phyloP scores from a whole-genome alignment of 2,329 filamentous ascomycete species.

The Claviceps fusiformis region DNA sequence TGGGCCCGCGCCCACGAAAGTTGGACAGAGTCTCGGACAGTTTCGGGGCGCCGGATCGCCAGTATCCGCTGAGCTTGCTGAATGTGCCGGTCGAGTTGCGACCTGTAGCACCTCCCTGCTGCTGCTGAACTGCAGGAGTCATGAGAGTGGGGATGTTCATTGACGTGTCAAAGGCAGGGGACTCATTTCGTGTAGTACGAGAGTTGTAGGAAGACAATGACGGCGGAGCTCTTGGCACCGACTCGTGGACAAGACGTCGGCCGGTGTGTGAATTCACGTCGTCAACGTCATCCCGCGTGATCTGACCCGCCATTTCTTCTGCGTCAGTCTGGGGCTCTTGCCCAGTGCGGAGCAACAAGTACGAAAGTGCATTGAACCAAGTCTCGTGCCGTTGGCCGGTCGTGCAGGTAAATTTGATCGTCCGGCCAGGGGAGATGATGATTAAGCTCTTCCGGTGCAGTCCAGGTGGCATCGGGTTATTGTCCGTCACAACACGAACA shows the following conservation, averaged over 20 bases:
- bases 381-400: constrained; percentile 93
- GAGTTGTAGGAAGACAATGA: constrained; percentile 76
- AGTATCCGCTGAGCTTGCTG: constrained; percentile 47
- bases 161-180: constrained; percentile 37
- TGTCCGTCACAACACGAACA: constrained; percentile 80
- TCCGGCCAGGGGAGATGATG: constrained; percentile 75
- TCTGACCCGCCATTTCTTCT: constrained; percentile 42
- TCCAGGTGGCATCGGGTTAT: constrained; percentile 89
- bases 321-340: constrained; percentile 48
- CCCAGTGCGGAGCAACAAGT: constrained; percentile 68
- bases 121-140: constrained; percentile 29
- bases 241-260: constrained; percentile 19
- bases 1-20: constrained; percentile 36
- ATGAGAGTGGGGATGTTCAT: constrained; percentile 44
- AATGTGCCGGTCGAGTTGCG: constrained; percentile 33
- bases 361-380: constrained; percentile 95
- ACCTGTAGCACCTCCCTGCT: constrained; percentile 11
- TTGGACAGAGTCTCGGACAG: constrained; percentile 38
- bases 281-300: constrained; percentile 49
- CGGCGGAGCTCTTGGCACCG: constrained; percentile 38
- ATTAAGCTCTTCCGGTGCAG: constrained; percentile 89
- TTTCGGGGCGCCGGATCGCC: constrained; percentile 32
- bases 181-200: constrained; percentile 52
- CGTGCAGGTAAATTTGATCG: constrained; percentile 85
- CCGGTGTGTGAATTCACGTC: constrained; percentile 68